Base-by-base conservation (phyloP, 2,329 filamentous ascomycete species). In the Penicillium expansum region DNA sequence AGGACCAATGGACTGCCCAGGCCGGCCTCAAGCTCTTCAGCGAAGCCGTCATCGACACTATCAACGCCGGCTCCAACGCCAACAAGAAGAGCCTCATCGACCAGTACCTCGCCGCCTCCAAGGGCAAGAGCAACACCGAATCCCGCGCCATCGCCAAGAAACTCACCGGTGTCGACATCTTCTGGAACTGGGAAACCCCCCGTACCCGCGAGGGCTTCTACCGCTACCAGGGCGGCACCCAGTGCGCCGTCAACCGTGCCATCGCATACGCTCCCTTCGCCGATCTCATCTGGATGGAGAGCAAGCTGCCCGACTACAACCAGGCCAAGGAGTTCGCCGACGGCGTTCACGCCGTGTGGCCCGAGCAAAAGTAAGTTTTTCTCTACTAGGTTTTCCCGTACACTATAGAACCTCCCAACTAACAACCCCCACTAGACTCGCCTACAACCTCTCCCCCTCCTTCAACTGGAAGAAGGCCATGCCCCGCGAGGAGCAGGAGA, bases 381-480 rank as follows among this genome's bases (percentile, higher is more conserved):
- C 29, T 14, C 1, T 6, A 5, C 14, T 37, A 20, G 4, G n/a
- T 13, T 18, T 41, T 29, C 37, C 30, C 10, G 3, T 27, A 37
- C 11, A 24, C 16, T 9, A 24, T 9, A 24, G 8, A 30, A 11
- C 8, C n/a, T 6, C 38, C 10, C 32, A 63, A 63, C 65, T 67
- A 63, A 68, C 52, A 42, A 65, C 14, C 47, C 18, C 20, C 37
- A 14, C 33, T 20, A 94, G 90, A 75, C 89, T 99, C 58, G 89
- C 94, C 5, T 99, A 99, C 82, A 99, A 99, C 82, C 88, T 99
- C 63, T 97, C 92, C 0, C 94, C 94, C 30, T 96, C 92, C 4
- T 99, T 99, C 88, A 99, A 99, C 86, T 99, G 94, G 94, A 97
- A 97, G 82, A 84, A 92, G 57, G 94, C 93, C 68, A 97, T 97